Evolutionary conservation across 768 basidiomycete genomes (phyloP).

Genomic region (Phlebiopsis gigantea): DNA sequence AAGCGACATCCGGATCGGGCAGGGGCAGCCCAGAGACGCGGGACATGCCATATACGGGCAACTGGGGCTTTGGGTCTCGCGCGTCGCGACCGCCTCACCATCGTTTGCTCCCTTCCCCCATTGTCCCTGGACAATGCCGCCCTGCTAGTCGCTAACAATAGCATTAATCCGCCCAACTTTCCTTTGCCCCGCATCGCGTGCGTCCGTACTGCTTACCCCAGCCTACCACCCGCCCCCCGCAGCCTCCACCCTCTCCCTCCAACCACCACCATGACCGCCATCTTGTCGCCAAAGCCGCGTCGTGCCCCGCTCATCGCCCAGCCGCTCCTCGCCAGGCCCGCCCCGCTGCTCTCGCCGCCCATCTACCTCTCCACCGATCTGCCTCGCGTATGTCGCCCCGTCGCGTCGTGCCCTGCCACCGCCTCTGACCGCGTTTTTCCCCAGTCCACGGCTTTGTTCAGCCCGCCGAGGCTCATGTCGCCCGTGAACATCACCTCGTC

Average conservation of each 20-base stretch:
- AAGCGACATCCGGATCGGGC: background rate
- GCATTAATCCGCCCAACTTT: background rate
- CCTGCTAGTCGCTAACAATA: background rate
- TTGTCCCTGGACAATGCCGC: slow-evolving; percentile 7
- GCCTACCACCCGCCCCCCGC: slow-evolving; percentile 5
- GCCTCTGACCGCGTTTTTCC: slow-evolving; percentile 19
- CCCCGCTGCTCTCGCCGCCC: slow-evolving; percentile 18
- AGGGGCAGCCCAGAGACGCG: slow-evolving; percentile 5
- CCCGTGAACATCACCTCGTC: slow-evolving; percentile 32
- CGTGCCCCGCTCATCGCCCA: slow-evolving; percentile 17
- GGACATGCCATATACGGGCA: background rate
- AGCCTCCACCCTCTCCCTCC: slow-evolving; percentile 4
- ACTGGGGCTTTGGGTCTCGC: slow-evolving; percentile 4
- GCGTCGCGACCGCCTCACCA: slow-evolving; percentile 4
- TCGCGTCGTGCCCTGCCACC: slow-evolving; percentile 5
- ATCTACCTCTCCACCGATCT: slow-evolving; percentile 22
- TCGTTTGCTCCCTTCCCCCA: slow-evolving; percentile 2
- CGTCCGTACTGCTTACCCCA: slow-evolving; percentile 5
- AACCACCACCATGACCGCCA: slow-evolving; percentile 32
- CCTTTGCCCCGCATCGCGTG: background rate
- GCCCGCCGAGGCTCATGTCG: slow-evolving; percentile 33
- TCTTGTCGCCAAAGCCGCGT: slow-evolving; percentile 37
- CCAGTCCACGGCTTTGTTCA: slow-evolving; percentile 19
- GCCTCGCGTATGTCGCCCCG: slow-evolving; percentile 18
- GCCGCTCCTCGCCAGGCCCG: slow-evolving; percentile 8